These are phyloP conservation scores for Trifolium fragiferum DNA, from an alignment of 306 rosid species.

Conservation along the genomic window DNA sequence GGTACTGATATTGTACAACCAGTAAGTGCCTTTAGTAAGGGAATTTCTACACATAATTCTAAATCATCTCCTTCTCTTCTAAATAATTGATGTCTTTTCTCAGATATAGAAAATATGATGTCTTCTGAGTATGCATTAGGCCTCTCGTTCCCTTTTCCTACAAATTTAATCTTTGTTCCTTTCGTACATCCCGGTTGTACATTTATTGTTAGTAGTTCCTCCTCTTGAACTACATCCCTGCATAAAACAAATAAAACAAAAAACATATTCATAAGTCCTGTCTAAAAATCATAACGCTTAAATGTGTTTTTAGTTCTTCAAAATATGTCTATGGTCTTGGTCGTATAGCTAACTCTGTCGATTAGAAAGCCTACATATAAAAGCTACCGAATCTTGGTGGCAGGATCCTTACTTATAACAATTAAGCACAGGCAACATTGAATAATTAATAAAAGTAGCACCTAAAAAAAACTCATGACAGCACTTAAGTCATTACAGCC, in stretches of 20 bases:
- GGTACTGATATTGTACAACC: conserved; percentile 71
- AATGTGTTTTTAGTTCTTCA: neutral
- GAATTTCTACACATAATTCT: conserved; percentile 61
- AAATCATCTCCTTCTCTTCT: conserved; percentile 82
- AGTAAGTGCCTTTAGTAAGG: conserved; percentile 71
- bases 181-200: conserved; percentile 91
- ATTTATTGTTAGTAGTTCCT: conserved; percentile 63
- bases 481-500: too few relatives aligned
- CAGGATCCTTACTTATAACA: neutral
- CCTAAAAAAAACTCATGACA: too few relatives aligned
- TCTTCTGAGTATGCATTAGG: conserved; percentile 58
- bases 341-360: too few relatives aligned
- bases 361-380: too few relatives aligned
- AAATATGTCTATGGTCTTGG: neutral
- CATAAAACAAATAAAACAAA: neutral
- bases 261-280: neutral
- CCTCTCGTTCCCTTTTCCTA: conserved; percentile 72
- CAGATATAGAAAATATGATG: conserved; percentile 54
- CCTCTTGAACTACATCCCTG: conserved; percentile 64
- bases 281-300: neutral
- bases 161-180: conserved; percentile 83
- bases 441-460: too few relatives aligned
- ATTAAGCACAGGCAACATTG: too few relatives aligned
- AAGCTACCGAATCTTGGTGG: neutral
- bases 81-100: conserved; percentile 64